These are phyloP conservation scores for Termitomyces sp. DNA, from an alignment of 1,284 basidiomycete species.

Conservation along the genomic window DNA sequence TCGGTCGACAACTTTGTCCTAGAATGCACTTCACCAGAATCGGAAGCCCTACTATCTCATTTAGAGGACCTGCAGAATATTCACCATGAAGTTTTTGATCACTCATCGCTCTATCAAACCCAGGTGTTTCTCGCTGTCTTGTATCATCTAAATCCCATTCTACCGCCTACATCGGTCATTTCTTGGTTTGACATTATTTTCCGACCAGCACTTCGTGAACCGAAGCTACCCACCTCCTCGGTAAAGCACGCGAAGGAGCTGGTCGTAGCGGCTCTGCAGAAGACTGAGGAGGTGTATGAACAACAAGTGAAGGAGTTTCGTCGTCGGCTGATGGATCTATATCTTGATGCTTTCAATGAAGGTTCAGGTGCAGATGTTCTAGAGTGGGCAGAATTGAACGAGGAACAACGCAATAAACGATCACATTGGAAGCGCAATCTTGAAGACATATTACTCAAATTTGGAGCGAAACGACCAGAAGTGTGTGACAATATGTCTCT, in stretches of 20 bases:
- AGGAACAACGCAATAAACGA: slow-evolving; percentile 52
- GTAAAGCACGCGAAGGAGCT: slow-evolving; percentile 68
- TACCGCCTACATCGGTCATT: slow-evolving; percentile 61
- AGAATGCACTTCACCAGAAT: slow-evolving; percentile 41
- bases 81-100: slow-evolving; percentile 58
- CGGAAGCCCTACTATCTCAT: slow-evolving; percentile 37
- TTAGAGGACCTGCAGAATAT: slow-evolving; percentile 63
- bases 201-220: slow-evolving; percentile 69
- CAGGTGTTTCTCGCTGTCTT: slow-evolving; percentile 65
- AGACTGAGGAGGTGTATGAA: slow-evolving; percentile 36
- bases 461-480: slow-evolving; percentile 54
- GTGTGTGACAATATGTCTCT: slow-evolving; percentile 35
- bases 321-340: slow-evolving; percentile 63
- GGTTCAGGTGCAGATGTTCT: slow-evolving; percentile 65
- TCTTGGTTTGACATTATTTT: slow-evolving; percentile 78
- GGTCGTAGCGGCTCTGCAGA: slow-evolving; percentile 55
- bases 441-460: slow-evolving; percentile 64
- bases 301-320: slow-evolving; percentile 61
- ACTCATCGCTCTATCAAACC: slow-evolving; percentile 52
- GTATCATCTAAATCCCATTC: slow-evolving; percentile 52
- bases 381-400: slow-evolving; percentile 64
- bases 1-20: slow-evolving; percentile 50
- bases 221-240: slow-evolving; percentile 52
- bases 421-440: slow-evolving; percentile 71
- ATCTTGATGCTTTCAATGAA: slow-evolving; percentile 71